A percentile compares a stretch with the other conserved stretches of the same genome.
phyloP scores from a whole-genome alignment of 768 basidiomycete species.

The Lentinula raphanica region DNA sequence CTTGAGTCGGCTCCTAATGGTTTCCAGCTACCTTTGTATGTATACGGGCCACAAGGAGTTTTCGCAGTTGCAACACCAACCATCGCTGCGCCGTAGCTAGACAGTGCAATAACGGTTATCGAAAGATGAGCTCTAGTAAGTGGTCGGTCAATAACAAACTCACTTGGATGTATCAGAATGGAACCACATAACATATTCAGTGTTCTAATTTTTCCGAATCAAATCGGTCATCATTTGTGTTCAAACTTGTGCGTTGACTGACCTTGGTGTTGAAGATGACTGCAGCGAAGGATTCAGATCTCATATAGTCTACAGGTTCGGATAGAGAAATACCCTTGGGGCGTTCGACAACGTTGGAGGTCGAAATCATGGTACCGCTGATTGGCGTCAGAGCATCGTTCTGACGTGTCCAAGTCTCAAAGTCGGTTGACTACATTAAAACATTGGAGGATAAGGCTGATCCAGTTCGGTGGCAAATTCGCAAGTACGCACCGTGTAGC shows the following conservation, averaged over 20 bases:
- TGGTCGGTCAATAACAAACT: too few species aligned
- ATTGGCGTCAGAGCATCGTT: conserved; percentile 54
- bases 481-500: conserved; percentile 40
- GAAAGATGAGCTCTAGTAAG: neutral
- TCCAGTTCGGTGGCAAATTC: neutral
- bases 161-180: conserved; percentile 59
- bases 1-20: conserved; percentile 56
- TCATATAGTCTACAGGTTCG: neutral
- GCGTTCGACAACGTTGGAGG: conserved; percentile 53
- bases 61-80: conserved; percentile 58
- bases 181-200: conserved; percentile 70
- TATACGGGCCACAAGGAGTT: conserved; percentile 57
- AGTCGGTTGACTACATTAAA: conserved; percentile 37
- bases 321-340: conserved; percentile 44
- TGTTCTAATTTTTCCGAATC: conserved; percentile 39
- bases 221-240: neutral
- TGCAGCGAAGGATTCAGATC: conserved; percentile 14
- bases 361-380: conserved; percentile 50
- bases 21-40: conserved; percentile 48
- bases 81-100: conserved; percentile 58
- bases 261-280: conserved; percentile 53
- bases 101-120: neutral
- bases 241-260: neutral
- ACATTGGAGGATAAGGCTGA: neutral
- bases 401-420: conserved; percentile 52